phyloP scores from a whole-genome alignment of 257 asterid genomes.

The Agastache rugosa region DNA sequence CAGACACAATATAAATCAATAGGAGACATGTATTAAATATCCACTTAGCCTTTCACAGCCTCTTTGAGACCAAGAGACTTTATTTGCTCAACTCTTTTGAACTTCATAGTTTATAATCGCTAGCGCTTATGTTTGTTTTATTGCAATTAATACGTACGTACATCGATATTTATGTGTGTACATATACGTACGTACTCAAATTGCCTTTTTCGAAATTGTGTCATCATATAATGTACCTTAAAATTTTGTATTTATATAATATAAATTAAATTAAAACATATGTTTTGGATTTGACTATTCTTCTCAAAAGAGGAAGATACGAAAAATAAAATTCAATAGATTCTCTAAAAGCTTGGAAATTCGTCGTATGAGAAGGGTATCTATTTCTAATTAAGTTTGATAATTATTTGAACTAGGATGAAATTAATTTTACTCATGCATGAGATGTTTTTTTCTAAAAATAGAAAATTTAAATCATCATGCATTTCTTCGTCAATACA shows the following conservation, averaged over 20 bases:
- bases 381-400: neutral
- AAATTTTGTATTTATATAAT: no score
- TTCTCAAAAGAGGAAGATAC: no score
- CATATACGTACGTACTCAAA: no score
- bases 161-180: neutral
- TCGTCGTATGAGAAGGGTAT: no score
- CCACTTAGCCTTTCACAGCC: constrained; percentile 18
- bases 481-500: neutral
- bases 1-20: neutral
- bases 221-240: no score
- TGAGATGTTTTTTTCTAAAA: neutral
- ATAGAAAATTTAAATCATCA: neutral
- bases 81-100: neutral
- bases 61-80: neutral
- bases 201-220: no score
- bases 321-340: no score
- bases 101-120: neutral
- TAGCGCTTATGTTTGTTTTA: no score
- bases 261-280: no score
- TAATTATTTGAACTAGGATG: neutral
- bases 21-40: neutral
- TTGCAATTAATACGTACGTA: neutral
- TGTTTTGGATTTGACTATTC: no score
- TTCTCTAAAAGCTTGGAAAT: no score
- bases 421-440: neutral